Base-by-base conservation (phyloP, 305 asterid species). In the Coffea humblotiana region DNA sequence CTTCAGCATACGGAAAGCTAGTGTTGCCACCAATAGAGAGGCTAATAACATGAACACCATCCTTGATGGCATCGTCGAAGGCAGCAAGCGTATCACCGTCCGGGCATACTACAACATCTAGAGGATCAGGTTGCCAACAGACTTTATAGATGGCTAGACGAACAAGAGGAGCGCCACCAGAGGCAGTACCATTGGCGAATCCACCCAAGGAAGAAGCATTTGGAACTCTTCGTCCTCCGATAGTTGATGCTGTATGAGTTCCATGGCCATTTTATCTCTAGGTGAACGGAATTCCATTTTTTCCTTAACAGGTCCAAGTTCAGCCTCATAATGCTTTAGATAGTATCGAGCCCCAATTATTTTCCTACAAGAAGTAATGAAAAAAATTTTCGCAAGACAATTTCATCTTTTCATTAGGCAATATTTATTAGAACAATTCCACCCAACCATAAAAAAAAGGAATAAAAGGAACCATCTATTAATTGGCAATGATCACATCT, bases 11-110 rank as follows among this genome's bases (percentile, higher is more conserved):
- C 29, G 29, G 29, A 29, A 1, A 29, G 29, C 29, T 29, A 29
- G 29, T 25, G 2, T 0, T 51, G 16, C 91, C 1, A 29, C 29
- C 29, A 8, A 90, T 19, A 9, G 91, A 90, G 9, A 79, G 25
- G 66, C 92, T 87, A 0, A 88, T 52, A 10, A 90, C 81, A 0
- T 90, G 71, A 54, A 90, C 91, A 6, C 94, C 94, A 72, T 90
- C 92, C 1, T 80, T 82, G 13, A 90, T 85, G 78, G 94, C 94
- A 40, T 87, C 90, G 8, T 88, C 93, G 3, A 90, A 77, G 21
- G 89, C 91, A 21, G 89, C 89, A 3, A 90, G 76, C 64, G 79
- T 58, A 65, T 88, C 92, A 61, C 75, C 87, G 0, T 40, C 37
- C 18, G 69, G 15, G 79, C 94, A 88, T 0, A 84, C 1, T 60